Conservation (phyloP, 768 basidiomycete species). For the Chalciporus chontae region DNA sequence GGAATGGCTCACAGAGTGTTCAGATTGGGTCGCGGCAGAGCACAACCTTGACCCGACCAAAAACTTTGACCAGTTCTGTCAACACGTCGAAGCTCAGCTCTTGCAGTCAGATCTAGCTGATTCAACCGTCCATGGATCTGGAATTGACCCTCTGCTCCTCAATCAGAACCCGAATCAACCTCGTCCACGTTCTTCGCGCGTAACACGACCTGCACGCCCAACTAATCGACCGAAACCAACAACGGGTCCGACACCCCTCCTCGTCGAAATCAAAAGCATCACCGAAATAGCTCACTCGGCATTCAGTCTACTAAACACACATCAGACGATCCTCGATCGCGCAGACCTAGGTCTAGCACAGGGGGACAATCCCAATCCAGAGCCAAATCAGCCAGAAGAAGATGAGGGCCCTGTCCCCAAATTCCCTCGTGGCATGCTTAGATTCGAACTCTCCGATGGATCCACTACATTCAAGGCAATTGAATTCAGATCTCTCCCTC, state of each 20-base stretch:
- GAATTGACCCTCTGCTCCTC: slow-evolving; percentile 40
- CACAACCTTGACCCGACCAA: slow-evolving; percentile 43
- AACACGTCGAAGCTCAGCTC: slow-evolving; percentile 60
- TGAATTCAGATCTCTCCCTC: slow-evolving; percentile 67
- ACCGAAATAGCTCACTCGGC: slow-evolving; percentile 86
- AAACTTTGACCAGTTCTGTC: slow-evolving; percentile 49
- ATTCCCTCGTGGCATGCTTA: slow-evolving; percentile 80
- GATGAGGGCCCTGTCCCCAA: slow-evolving; percentile 76
- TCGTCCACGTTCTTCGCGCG: slow-evolving; percentile 4
- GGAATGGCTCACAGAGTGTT: slow-evolving; percentile 79
- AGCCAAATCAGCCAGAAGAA: slow-evolving; percentile 39
- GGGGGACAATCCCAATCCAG: slow-evolving; percentile 39
- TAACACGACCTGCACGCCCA: slow-evolving; percentile 2
- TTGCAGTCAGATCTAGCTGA: slow-evolving; percentile 69
- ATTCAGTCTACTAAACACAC: slow-evolving; percentile 68
- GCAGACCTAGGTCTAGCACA: slow-evolving; percentile 43
- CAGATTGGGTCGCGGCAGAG: slow-evolving; percentile 55
- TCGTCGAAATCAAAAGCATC: slow-evolving; percentile 75
- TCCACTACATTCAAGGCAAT: slow-evolving; percentile 62
- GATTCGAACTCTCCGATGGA: slow-evolving; percentile 79
- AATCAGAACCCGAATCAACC: slow-evolving; percentile 5
- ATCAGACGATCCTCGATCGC: slow-evolving; percentile 59
- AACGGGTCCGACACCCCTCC: slow-evolving; percentile 44
- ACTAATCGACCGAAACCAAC: slow-evolving; percentile 18
- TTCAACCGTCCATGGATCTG: slow-evolving; percentile 69